Base-by-base conservation (phyloP, 345 rosid genomes). In the Rhizophora mangle region DNA sequence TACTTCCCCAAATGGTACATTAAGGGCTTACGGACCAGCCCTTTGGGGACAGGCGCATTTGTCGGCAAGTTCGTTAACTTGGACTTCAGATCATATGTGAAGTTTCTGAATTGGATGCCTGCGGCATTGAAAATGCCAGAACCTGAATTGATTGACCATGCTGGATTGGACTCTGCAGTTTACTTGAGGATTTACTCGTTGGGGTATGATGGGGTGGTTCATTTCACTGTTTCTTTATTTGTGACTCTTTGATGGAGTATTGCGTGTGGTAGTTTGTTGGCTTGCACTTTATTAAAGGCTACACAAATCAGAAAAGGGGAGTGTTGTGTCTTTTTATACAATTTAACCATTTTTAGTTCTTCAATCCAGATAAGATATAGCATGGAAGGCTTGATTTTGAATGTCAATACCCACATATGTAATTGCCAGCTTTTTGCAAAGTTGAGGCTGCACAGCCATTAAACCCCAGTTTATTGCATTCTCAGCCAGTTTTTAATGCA, bases 1-100 rank as follows among this genome's bases (percentile, higher is more conserved):
- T 94, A 89, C 80, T 94, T 94, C 74, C 90, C 98, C 4, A 94
- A 94, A 86, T 91, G 97, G 97, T 91, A 91, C 49, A 81, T 89
- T 61, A 94, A 83, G 73, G 97, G 97, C 7, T 70, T 91, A 68
- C 85, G 98, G 79, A 75, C 74, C 79, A 87, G 92, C 57, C 96
- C 95, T 0, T 39, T 82, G 27, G 66, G 76, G 13, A 32, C 76
- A 0, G 89, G 95, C 52, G 86, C 93, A 30, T 74, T 88, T 29
- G 91, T 64, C 16, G 82, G 86, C 81, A 91, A 86, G 75, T 79
- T 91, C 64, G 83, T 94, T 75, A 94, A 94, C 73, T 66, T 91
- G 64, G 96, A 94, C 82, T 82, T 91, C 65, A 74, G 85, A 64
- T 88, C 90, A 6, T 94, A 94, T 72, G 20, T 77, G 30, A 85